These are phyloP conservation scores for Gossypium mustelinum DNA, from an alignment of 345 rosid genomes.

Conservation along the genomic window DNA sequence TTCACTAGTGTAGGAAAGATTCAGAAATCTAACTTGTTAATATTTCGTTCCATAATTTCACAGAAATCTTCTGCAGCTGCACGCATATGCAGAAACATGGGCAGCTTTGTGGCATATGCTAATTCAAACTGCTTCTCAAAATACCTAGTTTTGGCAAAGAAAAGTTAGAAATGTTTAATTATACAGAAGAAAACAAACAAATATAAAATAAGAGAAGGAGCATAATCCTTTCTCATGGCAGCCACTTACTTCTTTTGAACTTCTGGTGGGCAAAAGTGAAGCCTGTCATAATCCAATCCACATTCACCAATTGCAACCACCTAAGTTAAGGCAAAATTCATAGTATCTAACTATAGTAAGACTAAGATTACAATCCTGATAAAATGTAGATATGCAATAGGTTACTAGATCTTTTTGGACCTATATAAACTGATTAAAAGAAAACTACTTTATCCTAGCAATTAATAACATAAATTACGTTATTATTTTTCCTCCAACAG, in stretches of 20 bases:
- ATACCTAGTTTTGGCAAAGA: slow-evolving; percentile 40
- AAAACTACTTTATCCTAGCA: not conserved
- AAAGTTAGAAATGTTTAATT: slow-evolving; percentile 2
- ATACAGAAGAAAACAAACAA: slow-evolving; percentile 7
- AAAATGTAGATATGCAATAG: not conserved
- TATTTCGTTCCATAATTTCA: slow-evolving; percentile 65
- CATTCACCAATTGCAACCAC: slow-evolving; percentile 98
- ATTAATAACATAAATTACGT: not conserved
- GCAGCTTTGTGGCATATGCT: slow-evolving; percentile 81
- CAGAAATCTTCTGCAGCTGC: slow-evolving; percentile 89
- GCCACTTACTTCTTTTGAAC: slow-evolving; percentile 73
- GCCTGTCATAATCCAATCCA: slow-evolving; percentile 96
- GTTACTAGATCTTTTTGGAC: not conserved
- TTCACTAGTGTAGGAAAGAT: not conserved
- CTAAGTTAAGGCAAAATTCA: slow-evolving; percentile 25
- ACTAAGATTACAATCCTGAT: not conserved
- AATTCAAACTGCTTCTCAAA: slow-evolving; percentile 97
- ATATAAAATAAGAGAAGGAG: not conserved
- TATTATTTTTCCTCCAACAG: not conserved
- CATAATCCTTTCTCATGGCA: slow-evolving; percentile 10
- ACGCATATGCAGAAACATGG: slow-evolving; percentile 97
- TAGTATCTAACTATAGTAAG: not conserved
- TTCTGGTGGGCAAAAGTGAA: slow-evolving; percentile 80
- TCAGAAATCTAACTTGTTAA: slow-evolving; percentile 46
- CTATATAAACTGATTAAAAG: not conserved